These are phyloP conservation scores for Penicillium occitanis DNA, from an alignment of 2,329 filamentous ascomycete species.

Conservation along the genomic window DNA sequence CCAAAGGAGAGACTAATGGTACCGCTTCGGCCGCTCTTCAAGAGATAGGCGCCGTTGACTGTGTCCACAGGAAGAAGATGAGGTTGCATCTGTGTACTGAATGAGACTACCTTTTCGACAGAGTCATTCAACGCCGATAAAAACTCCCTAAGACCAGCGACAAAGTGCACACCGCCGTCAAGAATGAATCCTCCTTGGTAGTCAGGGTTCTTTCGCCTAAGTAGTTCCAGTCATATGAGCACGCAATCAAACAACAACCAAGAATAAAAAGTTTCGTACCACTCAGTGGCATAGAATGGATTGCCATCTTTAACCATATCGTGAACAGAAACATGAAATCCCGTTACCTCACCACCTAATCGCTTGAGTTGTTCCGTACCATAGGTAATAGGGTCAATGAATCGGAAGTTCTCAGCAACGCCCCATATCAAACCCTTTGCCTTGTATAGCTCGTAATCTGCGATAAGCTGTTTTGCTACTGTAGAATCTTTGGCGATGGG, in stretches of 20 bases:
- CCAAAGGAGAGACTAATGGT: conserved; percentile 53
- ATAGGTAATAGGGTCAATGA: conserved; percentile 30
- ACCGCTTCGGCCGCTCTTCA: conserved; percentile 56
- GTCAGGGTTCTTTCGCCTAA: conserved; percentile 60
- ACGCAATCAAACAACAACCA: not conserved
- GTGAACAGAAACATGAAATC: conserved; percentile 7
- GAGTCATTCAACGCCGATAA: conserved; percentile 37
- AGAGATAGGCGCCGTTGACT: conserved; percentile 59
- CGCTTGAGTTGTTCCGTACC: not conserved
- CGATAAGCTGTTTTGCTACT: conserved; percentile 50
- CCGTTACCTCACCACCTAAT: conserved; percentile 3
- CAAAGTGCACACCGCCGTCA: conserved; percentile 72
- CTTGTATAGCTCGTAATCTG: conserved; percentile 47
- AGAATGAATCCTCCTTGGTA: conserved; percentile 76
- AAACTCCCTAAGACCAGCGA: conserved; percentile 62
- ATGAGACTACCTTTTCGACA: conserved; percentile 53
- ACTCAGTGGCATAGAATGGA: conserved; percentile 45
- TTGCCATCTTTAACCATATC: conserved; percentile 17
- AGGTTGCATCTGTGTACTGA: conserved; percentile 55
- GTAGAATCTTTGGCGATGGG: conserved; percentile 63
- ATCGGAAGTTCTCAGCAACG: conserved; percentile 74
- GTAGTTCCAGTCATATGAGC: not conserved
- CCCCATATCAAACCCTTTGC: conserved; percentile 49
- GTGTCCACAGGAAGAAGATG: conserved; percentile 67
- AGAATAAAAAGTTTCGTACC: conserved; percentile 40